phyloP scores from a whole-genome alignment of 352 stramenopile species.

The Hyaloperonospora arabidopsidis region DNA sequence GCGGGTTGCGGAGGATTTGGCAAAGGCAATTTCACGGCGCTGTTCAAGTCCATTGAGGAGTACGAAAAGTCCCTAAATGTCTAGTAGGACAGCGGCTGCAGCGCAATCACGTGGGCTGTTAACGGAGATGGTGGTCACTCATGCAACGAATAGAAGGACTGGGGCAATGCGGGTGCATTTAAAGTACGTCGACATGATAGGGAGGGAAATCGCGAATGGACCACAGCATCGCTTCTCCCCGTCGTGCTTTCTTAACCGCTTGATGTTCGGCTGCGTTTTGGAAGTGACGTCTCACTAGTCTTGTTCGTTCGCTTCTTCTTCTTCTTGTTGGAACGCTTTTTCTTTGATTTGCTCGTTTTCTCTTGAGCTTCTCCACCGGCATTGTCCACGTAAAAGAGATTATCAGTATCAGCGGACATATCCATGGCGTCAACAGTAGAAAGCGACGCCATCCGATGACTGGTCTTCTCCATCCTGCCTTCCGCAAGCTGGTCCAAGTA shows the following conservation, averaged over 20 bases:
- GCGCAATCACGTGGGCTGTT: too few relatives aligned
- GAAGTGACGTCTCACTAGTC: conserved; percentile 1
- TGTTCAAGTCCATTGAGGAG: conserved; percentile 91
- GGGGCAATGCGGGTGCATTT: too few relatives aligned
- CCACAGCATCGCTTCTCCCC: not conserved
- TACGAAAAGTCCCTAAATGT: conserved; percentile 83
- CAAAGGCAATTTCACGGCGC: conserved; percentile 89
- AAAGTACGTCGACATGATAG: too few relatives aligned
- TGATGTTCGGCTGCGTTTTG: conserved; percentile 19
- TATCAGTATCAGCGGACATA: conserved; percentile 5
- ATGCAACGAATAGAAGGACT: too few relatives aligned
- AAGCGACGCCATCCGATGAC: not conserved
- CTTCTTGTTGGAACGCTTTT: conserved; percentile 23
- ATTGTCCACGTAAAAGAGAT: conserved; percentile 58
- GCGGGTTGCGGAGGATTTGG: conserved; percentile 83
- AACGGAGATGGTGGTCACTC: too few relatives aligned
- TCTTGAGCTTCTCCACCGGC: conserved; percentile 29
- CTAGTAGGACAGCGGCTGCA: conserved; percentile 19
- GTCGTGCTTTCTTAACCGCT: conserved; percentile 9
- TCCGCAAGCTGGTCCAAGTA: conserved; percentile 30
- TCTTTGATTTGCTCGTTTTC: conserved; percentile 25
- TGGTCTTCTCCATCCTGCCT: conserved; percentile 13
- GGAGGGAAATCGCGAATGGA: too few relatives aligned
- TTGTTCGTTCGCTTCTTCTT: conserved; percentile 26
- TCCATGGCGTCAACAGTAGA: conserved; percentile 1